Base-by-base conservation (phyloP, 2,329 filamentous ascomycete genomes). In the Neospermospora avenae region DNA sequence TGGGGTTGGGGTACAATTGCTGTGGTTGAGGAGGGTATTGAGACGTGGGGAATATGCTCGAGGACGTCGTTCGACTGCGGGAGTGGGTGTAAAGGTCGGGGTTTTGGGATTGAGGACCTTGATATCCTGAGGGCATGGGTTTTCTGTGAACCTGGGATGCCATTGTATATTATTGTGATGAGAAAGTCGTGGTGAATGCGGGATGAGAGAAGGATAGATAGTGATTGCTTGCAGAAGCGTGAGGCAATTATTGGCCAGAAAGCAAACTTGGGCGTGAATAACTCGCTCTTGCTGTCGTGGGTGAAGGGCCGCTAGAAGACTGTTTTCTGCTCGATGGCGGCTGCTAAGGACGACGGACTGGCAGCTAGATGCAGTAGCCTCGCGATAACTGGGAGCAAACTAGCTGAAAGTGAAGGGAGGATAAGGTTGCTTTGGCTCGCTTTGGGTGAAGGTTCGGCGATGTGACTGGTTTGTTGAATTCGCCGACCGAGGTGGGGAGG, bases 51-150 rank as follows among this genome's bases (percentile, higher is more conserved):
- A 70, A 69, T 34, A 62, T 67, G 55, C 61, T 70, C 13, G 71
- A 72, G 14, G 76, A 78, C 6, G 74, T 74, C 3, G 76, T 77
- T 48, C 76, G 73, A 59, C 69, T 74, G 34, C 75, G 75, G 62
- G 59, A 64, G 37, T 70, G 68, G 16, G 57, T 55, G 51, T 69
- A 69, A 18, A 64, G 57, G 37, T 63, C 60, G 41, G 42, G 31
- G 28, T 31, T 5, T 31, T 31, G 28, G 24, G 60, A 35, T 45
- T 65, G 62, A n/a, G 60, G 61, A 53, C 57, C 59, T 52, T 64
- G 64, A 52, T 68, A 69, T 52, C 63, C 63, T 45, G 65, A 22
- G 24, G 69, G 69, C 67, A 70, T 70, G 28, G 69, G 68, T 59
- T 71, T 71, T 53, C 69, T 60, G n/a, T 58, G 65, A 44, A 68